A percentile compares a stretch with the other conserved stretches of the same genome.
phyloP scores from a whole-genome alignment of 257 asterid species.

The Echites panduratus region DNA sequence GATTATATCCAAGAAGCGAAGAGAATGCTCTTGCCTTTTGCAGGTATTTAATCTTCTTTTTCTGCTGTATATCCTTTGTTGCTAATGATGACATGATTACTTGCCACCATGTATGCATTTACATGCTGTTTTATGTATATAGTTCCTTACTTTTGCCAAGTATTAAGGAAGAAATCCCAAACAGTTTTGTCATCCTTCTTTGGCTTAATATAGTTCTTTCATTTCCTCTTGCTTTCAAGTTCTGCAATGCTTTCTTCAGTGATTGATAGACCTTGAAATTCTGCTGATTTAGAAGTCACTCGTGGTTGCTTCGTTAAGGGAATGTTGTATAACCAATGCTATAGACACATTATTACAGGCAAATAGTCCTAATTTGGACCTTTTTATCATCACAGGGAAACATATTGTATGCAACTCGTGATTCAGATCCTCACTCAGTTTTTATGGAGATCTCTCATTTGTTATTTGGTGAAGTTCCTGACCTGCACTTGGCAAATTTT shows the following conservation, averaged over 20 bases:
- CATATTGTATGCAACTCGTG: constrained; percentile 54
- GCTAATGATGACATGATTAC: not conserved
- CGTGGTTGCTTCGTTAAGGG: not conserved
- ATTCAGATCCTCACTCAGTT: constrained; percentile 61
- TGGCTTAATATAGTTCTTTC: not conserved
- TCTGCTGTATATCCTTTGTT: not conserved
- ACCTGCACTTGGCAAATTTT: constrained; percentile 83
- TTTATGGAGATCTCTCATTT: constrained; percentile 72
- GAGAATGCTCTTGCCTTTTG: constrained; percentile 63
- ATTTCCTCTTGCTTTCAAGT: not conserved
- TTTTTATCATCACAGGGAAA: constrained; percentile 43
- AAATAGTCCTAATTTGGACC: not conserved
- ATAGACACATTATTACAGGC: not conserved
- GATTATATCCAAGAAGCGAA: constrained; percentile 50
- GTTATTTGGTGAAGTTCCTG: constrained; percentile 46
- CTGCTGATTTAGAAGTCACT: not conserved
- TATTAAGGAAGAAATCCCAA: not conserved
- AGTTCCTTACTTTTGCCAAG: not conserved
- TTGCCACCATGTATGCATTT: not conserved
- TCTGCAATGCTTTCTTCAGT: not conserved
- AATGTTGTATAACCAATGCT: not conserved
- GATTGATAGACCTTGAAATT: not conserved
- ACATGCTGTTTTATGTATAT: not conserved
- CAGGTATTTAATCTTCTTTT: constrained; percentile 45
- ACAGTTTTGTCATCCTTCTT: not conserved